phyloP scores from a whole-genome alignment of 768 basidiomycete genomes.

The Suillus tomentosus region DNA sequence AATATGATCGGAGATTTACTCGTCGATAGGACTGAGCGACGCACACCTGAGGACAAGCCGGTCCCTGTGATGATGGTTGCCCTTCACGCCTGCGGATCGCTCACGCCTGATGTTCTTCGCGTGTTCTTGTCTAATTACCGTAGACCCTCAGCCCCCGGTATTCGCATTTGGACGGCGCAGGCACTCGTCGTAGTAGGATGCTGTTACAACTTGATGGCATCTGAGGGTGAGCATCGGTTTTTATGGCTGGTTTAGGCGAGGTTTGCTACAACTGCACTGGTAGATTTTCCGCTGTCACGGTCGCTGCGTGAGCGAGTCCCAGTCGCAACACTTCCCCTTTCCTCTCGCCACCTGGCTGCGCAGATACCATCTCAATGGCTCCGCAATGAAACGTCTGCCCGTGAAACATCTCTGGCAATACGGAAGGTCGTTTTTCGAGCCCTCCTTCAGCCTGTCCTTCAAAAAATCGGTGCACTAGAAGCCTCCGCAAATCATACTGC shows the following conservation, averaged over 20 bases:
- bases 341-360: constrained; percentile 65
- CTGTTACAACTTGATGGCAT: constrained; percentile 73
- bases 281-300: constrained; percentile 60
- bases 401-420: constrained; percentile 50
- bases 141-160: constrained; percentile 12
- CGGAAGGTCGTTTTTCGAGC: constrained; percentile 77
- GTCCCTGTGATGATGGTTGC: constrained; percentile 63
- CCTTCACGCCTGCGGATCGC: constrained; percentile 75
- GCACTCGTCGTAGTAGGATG: constrained; percentile 70
- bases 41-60: constrained; percentile 5
- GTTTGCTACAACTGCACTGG: constrained; percentile 9
- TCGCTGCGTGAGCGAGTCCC: constrained; percentile 22
- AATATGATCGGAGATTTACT: not conserved
- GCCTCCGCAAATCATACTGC: constrained; percentile 4
- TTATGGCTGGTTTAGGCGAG: constrained; percentile 6
- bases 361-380: constrained; percentile 71
- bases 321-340: constrained; percentile 33
- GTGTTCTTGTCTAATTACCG: constrained; percentile 41
- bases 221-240: constrained; percentile 39
- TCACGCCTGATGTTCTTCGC: constrained; percentile 67
- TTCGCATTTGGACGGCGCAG: constrained; percentile 48
- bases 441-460: constrained; percentile 45
- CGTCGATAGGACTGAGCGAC: not conserved
- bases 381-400: constrained; percentile 32
- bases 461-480: constrained; percentile 5